Evolutionary conservation across 2,329 filamentous ascomycete species (phyloP).

Genomic region (Colletotrichum sp.): DNA sequence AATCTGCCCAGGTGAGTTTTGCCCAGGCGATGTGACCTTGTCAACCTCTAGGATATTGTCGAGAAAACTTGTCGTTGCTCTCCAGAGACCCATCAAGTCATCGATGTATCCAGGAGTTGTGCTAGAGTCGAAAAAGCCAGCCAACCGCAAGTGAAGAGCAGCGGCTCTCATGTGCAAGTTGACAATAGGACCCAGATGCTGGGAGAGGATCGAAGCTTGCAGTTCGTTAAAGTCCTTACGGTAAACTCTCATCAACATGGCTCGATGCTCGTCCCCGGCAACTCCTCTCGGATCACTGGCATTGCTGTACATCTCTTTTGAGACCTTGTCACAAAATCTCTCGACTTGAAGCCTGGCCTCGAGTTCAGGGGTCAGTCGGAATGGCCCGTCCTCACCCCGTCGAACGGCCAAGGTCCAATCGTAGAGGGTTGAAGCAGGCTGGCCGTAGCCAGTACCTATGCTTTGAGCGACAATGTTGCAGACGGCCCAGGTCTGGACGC

Average conservation of each 20-base stretch:
- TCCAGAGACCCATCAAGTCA: conserved; percentile 78
- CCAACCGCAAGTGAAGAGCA: conserved; percentile 75
- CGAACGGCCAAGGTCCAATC: conserved; percentile 74
- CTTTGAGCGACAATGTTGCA: conserved; percentile 85
- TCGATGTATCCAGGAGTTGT: conserved; percentile 73
- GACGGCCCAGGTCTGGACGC: conserved; percentile 82
- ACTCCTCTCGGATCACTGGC: conserved; percentile 74
- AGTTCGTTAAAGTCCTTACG: conserved; percentile 69
- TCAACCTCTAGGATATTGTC: conserved; percentile 66
- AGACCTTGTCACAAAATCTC: conserved; percentile 78
- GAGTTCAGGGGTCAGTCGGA: conserved; percentile 65
- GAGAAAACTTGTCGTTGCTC: conserved; percentile 72
- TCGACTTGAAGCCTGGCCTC: conserved; percentile 74
- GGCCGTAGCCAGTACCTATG: conserved; percentile 83
- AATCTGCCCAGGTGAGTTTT: conserved; percentile 55
- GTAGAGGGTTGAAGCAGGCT: conserved; percentile 79
- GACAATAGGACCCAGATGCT: conserved; percentile 61
- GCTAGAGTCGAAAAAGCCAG: conserved; percentile 82
- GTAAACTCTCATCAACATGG: conserved; percentile 71
- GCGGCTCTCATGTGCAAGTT: conserved; percentile 75
- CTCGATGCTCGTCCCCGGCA: conserved; percentile 69
- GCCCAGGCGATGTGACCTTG: conserved; percentile 50
- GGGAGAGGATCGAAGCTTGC: conserved; percentile 63
- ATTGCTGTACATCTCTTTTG: conserved; percentile 81
- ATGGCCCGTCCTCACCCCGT: conserved; percentile 63